Conservation (phyloP, 2,329 filamentous ascomycete genomes). For the Graphilbum sp. region DNA sequence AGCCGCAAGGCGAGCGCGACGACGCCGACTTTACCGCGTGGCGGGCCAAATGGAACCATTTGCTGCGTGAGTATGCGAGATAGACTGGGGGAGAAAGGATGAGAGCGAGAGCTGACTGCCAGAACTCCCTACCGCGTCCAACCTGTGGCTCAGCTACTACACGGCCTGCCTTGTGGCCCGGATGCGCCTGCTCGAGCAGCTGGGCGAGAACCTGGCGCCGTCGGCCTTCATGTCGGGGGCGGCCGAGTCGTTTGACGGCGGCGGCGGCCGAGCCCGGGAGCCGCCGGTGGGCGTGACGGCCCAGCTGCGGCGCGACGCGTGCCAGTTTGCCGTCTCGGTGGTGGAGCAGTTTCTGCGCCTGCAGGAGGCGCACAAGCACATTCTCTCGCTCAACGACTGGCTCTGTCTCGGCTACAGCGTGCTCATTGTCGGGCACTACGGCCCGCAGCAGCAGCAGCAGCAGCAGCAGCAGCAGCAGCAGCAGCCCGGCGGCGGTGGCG, state of each 20-base stretch:
- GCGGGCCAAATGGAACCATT: background rate
- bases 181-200: background rate
- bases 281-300: too few species aligned
- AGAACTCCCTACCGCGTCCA: background rate
- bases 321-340: background rate
- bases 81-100: too few species aligned
- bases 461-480: too few species aligned
- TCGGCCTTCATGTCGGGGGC: background rate
- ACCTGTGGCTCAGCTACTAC: background rate
- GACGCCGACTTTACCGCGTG: background rate
- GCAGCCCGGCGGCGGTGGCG: too few species aligned
- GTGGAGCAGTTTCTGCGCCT: background rate
- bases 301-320: background rate
- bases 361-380: background rate
- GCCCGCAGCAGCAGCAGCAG: background rate
- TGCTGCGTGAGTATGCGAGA: background rate
- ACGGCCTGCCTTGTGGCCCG: background rate
- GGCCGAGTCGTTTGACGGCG: background rate
- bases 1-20: background rate
- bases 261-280: background rate
- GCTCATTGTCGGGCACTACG: background rate
- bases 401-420: background rate
- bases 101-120: too few species aligned
- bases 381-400: background rate
- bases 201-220: background rate